Evolutionary conservation across 179 eudicot species (phyloP).

Genomic region (Patellifolia procumbens): DNA sequence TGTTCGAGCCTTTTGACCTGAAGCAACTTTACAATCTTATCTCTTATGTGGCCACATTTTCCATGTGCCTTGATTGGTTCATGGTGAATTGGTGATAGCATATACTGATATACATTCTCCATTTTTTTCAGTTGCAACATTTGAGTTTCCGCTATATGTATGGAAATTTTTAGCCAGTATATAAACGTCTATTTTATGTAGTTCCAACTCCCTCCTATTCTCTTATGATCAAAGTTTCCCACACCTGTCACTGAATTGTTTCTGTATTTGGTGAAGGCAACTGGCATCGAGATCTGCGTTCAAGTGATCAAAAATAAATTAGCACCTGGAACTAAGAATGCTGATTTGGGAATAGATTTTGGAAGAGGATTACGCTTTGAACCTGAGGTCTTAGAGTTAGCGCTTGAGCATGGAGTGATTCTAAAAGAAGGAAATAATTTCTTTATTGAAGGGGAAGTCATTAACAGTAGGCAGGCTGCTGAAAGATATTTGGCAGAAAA

Average conservation of each 20-base stretch:
- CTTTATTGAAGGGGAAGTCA: slow-evolving; percentile 54
- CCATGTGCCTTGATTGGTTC: too few relatives aligned
- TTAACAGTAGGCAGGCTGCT: slow-evolving; percentile 50
- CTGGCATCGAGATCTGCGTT: slow-evolving; percentile 71
- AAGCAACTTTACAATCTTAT: not conserved
- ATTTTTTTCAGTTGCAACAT: too few relatives aligned
- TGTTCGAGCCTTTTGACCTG: not conserved
- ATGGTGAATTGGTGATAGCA: too few relatives aligned
- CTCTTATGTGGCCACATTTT: not conserved
- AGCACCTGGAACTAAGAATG: slow-evolving; percentile 74
- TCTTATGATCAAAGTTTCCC: not conserved
- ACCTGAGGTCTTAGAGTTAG: slow-evolving; percentile 82
- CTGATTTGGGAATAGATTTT: slow-evolving; percentile 63
- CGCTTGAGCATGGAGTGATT: slow-evolving; percentile 69
- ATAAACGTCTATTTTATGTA: not conserved
- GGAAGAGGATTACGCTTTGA: slow-evolving; percentile 78
- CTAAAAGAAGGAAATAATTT: slow-evolving; percentile 53
- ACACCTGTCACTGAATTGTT: slow-evolving; percentile 15
- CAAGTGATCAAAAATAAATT: slow-evolving; percentile 91
- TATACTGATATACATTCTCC: too few relatives aligned
- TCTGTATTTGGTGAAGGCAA: slow-evolving; percentile 42
- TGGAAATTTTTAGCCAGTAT: too few relatives aligned
- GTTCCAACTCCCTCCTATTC: not conserved
- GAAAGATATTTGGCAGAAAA: slow-evolving; percentile 62
- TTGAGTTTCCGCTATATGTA: too few relatives aligned